Evolutionary conservation across 768 basidiomycete species (phyloP).

Genomic region (Suillus tomentosus): DNA sequence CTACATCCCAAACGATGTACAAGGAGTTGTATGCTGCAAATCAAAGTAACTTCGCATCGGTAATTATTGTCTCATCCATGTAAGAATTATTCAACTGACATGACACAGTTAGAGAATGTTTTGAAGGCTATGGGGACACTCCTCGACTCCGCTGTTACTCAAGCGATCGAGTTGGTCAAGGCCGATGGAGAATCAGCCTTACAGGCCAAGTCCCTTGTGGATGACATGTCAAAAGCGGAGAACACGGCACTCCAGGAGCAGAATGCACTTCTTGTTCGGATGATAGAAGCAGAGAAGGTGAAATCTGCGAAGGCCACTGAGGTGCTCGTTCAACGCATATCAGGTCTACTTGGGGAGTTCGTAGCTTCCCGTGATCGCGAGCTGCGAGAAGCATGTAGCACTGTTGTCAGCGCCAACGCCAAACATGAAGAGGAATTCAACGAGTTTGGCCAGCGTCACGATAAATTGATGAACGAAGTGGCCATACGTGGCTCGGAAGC

Average conservation of each 20-base stretch:
- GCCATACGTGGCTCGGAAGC: slow-evolving; percentile 45
- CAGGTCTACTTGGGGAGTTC: slow-evolving; percentile 70
- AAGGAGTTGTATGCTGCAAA: slow-evolving; percentile 46
- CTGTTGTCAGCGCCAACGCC: slow-evolving; percentile 56
- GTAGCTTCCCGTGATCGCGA: slow-evolving; percentile 66
- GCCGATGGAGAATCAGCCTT: slow-evolving; percentile 52
- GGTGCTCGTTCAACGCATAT: slow-evolving; percentile 75
- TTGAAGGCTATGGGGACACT: slow-evolving; percentile 59
- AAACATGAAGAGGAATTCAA: slow-evolving; percentile 53
- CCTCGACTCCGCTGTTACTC: slow-evolving; percentile 59
- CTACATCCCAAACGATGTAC: slow-evolving; percentile 50
- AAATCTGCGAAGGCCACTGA: slow-evolving; percentile 70
- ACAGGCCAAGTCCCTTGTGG: slow-evolving; percentile 51
- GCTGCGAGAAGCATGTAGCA: slow-evolving; percentile 56
- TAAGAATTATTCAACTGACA: neutral
- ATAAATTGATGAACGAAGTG: slow-evolving; percentile 44
- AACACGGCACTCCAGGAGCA: slow-evolving; percentile 66
- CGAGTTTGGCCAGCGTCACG: slow-evolving; percentile 51
- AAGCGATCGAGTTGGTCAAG: slow-evolving; percentile 57
- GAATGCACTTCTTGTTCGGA: slow-evolving; percentile 60
- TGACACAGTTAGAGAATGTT: slow-evolving; percentile 52
- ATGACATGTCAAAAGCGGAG: slow-evolving; percentile 51
- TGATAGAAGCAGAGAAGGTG: slow-evolving; percentile 66
- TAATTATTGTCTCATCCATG: slow-evolving; percentile 25
- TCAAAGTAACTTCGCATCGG: slow-evolving; percentile 47